A percentile compares a stretch with the other conserved stretches of the same genome.
phyloP scores from a whole-genome alignment of 2,329 filamentous ascomycete species.

The Camptophora hylomeconis region DNA sequence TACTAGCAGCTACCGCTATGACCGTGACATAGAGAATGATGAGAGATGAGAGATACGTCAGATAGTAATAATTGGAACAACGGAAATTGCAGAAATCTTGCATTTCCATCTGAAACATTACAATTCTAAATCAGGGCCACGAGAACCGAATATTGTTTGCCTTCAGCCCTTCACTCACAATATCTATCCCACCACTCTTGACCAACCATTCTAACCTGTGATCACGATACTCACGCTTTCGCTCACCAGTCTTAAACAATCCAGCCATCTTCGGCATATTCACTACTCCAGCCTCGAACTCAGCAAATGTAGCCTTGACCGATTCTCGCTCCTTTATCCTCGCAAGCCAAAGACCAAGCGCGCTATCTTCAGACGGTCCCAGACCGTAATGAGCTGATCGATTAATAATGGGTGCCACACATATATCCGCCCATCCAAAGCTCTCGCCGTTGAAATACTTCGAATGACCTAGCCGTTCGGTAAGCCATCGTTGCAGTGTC shows the following conservation, averaged over 20 bases:
- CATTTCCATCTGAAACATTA: too few species aligned
- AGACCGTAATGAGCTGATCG: conserved; percentile 4
- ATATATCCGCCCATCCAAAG: conserved; percentile 6
- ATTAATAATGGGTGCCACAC: conserved; percentile 7
- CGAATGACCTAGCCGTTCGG: conserved; percentile 1
- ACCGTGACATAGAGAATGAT: too few species aligned
- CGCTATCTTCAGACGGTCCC: conserved; percentile 1
- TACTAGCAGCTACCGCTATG: too few species aligned
- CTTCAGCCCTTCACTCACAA: conserved; percentile 8
- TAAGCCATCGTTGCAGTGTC: conserved; percentile 2
- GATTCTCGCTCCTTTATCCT: conserved; percentile 3
- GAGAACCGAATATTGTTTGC: conserved; percentile 9
- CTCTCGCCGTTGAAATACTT: conserved; percentile 5
- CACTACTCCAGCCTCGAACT: conserved; percentile 4
- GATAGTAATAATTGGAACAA: too few species aligned
- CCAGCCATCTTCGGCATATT: conserved; percentile 1
- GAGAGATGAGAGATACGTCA: too few species aligned
- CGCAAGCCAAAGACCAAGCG: conserved; percentile 5
- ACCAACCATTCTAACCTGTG: conserved; percentile 14
- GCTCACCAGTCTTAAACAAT: conserved; percentile 4
- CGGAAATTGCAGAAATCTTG: too few species aligned
- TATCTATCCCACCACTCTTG: conserved; percentile 9
- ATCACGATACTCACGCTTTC: conserved; percentile 9
- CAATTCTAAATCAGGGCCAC: conserved; percentile 8
- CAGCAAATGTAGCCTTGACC: conserved; percentile 7